Conservation (phyloP, 2,329 filamentous ascomycete genomes). For the Plenodomus biglobosus region DNA sequence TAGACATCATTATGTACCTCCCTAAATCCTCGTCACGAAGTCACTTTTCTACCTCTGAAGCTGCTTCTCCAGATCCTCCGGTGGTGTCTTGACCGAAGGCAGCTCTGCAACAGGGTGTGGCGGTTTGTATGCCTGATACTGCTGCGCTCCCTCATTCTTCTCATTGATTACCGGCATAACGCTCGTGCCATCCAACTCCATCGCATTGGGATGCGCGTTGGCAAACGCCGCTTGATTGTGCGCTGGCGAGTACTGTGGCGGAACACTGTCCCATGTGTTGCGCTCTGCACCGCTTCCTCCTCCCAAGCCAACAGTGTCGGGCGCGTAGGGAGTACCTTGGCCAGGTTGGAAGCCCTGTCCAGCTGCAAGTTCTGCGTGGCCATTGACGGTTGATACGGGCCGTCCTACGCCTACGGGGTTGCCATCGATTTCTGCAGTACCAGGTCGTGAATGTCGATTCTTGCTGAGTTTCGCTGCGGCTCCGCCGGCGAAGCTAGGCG, state of each 20-base stretch:
- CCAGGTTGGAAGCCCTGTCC: slow-evolving; percentile 31
- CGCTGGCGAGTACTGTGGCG: slow-evolving; percentile 35
- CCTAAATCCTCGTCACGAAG: background rate
- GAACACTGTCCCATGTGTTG: slow-evolving; percentile 31
- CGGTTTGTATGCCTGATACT: slow-evolving; percentile 34
- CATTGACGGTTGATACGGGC: slow-evolving; percentile 30
- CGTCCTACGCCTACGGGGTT: slow-evolving; percentile 33
- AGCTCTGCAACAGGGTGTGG: slow-evolving; percentile 21
- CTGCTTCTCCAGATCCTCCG: slow-evolving; percentile 26
- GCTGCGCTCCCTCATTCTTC: slow-evolving; percentile 9
- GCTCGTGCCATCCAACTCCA: slow-evolving; percentile 23
- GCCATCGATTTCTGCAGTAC: slow-evolving; percentile 33
- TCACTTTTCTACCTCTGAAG: background rate
- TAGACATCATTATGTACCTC: background rate
- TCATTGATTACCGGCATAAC: slow-evolving; percentile 16
- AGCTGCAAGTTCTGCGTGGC: slow-evolving; percentile 34
- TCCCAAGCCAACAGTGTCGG: slow-evolving; percentile 36
- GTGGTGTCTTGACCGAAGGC: slow-evolving; percentile 23
- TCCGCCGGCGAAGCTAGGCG: slow-evolving; percentile 23
- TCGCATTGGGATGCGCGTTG: slow-evolving; percentile 7
- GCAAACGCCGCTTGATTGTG: slow-evolving; percentile 12
- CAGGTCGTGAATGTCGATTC: slow-evolving; percentile 18
- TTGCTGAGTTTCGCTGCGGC: slow-evolving; percentile 30
- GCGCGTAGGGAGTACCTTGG: slow-evolving; percentile 24
- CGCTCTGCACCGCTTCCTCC: slow-evolving; percentile 32